These are phyloP conservation scores for Cytospora mali DNA, from an alignment of 2,329 filamentous ascomycete species.

Conservation along the genomic window DNA sequence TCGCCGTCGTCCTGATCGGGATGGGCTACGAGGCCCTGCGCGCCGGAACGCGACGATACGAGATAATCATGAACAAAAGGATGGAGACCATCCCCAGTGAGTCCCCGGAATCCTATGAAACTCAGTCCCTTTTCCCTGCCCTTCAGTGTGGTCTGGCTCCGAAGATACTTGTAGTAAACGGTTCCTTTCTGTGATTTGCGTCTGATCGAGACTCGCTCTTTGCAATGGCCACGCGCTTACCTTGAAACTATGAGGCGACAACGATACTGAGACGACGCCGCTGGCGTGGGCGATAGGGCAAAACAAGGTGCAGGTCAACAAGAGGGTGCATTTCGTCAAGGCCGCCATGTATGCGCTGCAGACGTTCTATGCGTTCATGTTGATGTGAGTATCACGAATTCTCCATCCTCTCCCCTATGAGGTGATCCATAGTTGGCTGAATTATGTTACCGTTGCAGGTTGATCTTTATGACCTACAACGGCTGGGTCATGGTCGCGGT, in stretches of 20 bases:
- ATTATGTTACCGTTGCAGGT: constrained; percentile 55
- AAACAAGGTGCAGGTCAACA: constrained; percentile 61
- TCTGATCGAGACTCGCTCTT: background rate
- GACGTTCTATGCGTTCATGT: constrained; percentile 98
- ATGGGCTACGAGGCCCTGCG: constrained; percentile 94
- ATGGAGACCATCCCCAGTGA: constrained; percentile 57
- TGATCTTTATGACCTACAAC: constrained; percentile 99
- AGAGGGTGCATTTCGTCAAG: constrained; percentile 76
- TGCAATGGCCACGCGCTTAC: constrained; percentile 30
- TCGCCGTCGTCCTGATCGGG: constrained; percentile 79
- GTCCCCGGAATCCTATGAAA: constrained; percentile 36
- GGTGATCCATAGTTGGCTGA: no score
- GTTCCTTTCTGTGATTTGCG: background rate
- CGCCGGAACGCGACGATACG: constrained; percentile 75
- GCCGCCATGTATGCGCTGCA: constrained; percentile 85
- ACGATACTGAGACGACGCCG: constrained; percentile 64
- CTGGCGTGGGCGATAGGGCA: constrained; percentile 71
- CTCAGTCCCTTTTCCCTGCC: no score
- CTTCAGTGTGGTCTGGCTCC: no score
- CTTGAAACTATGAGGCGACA: constrained; percentile 34
- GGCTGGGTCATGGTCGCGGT: constrained; percentile 96
- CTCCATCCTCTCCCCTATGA: background rate
- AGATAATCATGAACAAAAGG: constrained; percentile 55
- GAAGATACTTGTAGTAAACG: constrained; percentile 24
- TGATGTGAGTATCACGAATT: constrained; percentile 73